These are phyloP conservation scores for Postia placenta DNA, from an alignment of 768 basidiomycete genomes.

Conservation along the genomic window DNA sequence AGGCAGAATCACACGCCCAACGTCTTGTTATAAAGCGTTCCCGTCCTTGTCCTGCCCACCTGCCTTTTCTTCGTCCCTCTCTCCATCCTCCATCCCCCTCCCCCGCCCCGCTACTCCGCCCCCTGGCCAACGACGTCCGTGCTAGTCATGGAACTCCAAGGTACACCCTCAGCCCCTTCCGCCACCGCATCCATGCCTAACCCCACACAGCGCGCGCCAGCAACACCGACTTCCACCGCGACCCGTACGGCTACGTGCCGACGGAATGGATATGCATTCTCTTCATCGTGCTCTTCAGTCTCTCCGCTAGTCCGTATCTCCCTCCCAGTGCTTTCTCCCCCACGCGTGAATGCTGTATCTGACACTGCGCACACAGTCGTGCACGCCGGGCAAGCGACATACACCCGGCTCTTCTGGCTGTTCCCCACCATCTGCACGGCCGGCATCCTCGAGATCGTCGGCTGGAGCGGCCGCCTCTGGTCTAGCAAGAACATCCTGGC, in stretches of 20 bases:
- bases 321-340: too few relatives aligned
- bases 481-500: slow-evolving; percentile 18
- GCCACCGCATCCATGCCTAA: neutral
- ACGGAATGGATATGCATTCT: slow-evolving; percentile 30
- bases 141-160: neutral
- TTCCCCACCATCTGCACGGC: slow-evolving; percentile 25
- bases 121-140: too few relatives aligned
- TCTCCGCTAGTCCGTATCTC: slow-evolving; percentile 12
- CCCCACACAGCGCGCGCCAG: neutral
- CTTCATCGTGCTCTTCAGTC: slow-evolving; percentile 28
- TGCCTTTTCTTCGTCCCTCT: neutral
- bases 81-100: neutral
- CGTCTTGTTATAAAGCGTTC: neutral
- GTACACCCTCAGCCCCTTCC: neutral
- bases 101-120: too few relatives aligned
- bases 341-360: too few relatives aligned
- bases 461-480: slow-evolving; percentile 34
- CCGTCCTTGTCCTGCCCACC: neutral
- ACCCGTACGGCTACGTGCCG: slow-evolving; percentile 28
- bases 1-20: too few relatives aligned
- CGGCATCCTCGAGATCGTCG: slow-evolving; percentile 30
- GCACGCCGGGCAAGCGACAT: slow-evolving; percentile 22
- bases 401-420: slow-evolving; percentile 30
- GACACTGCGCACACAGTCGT: slow-evolving; percentile 6
- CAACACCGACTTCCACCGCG: neutral